phyloP scores from a whole-genome alignment of 192 early-diverging fungal species.

The Lobosporangium transversale region DNA sequence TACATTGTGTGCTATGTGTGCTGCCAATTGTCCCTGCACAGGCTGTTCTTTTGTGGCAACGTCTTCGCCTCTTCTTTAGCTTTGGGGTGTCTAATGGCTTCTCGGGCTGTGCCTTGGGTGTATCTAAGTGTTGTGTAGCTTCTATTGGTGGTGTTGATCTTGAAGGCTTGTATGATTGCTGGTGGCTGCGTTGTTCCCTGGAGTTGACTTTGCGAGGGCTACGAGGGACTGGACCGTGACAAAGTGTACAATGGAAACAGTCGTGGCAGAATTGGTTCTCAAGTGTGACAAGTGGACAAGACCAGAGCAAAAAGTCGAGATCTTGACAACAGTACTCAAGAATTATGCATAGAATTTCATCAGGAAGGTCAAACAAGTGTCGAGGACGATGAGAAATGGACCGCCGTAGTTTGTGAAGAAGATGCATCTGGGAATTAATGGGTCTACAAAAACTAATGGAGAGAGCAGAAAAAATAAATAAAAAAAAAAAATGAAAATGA shows the following conservation, averaged over 20 bases:
- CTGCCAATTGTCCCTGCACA: not conserved
- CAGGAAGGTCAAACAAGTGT: slow-evolving; percentile 34
- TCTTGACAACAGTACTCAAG: slow-evolving; percentile 44
- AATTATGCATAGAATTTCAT: slow-evolving; percentile 38
- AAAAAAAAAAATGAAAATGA: not conserved
- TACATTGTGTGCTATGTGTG: not conserved
- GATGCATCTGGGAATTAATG: too few species aligned
- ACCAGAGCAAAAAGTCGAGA: slow-evolving; percentile 47
- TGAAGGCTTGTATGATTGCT: not conserved
- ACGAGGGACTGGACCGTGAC: slow-evolving; percentile 21
- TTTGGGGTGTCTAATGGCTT: not conserved
- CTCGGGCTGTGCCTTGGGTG: too few species aligned
- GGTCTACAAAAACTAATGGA: not conserved
- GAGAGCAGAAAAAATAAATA: not conserved
- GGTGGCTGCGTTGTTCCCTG: not conserved
- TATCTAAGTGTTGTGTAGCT: not conserved
- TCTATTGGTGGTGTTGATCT: not conserved
- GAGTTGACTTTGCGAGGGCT: not conserved
- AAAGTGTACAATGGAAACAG: slow-evolving; percentile 41
- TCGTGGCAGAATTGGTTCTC: slow-evolving; percentile 47
- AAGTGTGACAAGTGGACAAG: slow-evolving; percentile 26
- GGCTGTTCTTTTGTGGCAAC: not conserved
- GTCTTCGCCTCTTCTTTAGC: slow-evolving; percentile 18
- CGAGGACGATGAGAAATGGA: slow-evolving; percentile 40
- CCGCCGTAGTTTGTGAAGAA: slow-evolving; percentile 24